These are phyloP conservation scores for Ananas comosus DNA, from an alignment of 176 grass and related monocot genomes.

Conservation along the genomic window DNA sequence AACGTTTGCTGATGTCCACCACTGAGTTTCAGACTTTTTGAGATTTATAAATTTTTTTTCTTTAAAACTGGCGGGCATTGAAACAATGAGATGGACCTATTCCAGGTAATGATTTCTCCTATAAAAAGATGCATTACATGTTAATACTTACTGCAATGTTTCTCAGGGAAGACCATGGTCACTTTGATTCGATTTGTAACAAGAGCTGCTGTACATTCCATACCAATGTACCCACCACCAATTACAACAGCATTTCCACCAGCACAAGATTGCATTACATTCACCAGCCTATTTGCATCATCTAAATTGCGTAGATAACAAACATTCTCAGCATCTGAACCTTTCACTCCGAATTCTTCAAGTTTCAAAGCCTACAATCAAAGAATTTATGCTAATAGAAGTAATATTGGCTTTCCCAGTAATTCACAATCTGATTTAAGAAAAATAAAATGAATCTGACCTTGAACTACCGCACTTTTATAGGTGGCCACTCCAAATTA, in stretches of 20 bases:
- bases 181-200: slow-evolving; percentile 78
- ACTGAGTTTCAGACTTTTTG: no score
- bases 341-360: slow-evolving; percentile 78
- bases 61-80: no score
- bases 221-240: slow-evolving; percentile 93
- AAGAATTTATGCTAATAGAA: background rate
- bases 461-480: no score
- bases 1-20: no score
- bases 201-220: slow-evolving; percentile 92
- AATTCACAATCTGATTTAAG: no score
- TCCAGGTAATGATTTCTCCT: no score
- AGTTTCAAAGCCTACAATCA: slow-evolving; percentile 66
- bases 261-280: slow-evolving; percentile 50
- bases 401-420: background rate
- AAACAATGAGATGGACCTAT: no score
- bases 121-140: background rate
- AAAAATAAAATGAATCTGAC: no score
- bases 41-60: no score
- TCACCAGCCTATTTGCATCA: slow-evolving; percentile 69
- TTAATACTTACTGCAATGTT: slow-evolving; percentile 78
- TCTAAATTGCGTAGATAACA: slow-evolving; percentile 77
- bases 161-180: slow-evolving; percentile 90
- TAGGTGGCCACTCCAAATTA: no score
- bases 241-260: slow-evolving; percentile 85
- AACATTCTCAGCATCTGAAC: slow-evolving; percentile 70